Base-by-base conservation (phyloP, 129 eudicot species). In the Flaveria ramosissima region DNA sequence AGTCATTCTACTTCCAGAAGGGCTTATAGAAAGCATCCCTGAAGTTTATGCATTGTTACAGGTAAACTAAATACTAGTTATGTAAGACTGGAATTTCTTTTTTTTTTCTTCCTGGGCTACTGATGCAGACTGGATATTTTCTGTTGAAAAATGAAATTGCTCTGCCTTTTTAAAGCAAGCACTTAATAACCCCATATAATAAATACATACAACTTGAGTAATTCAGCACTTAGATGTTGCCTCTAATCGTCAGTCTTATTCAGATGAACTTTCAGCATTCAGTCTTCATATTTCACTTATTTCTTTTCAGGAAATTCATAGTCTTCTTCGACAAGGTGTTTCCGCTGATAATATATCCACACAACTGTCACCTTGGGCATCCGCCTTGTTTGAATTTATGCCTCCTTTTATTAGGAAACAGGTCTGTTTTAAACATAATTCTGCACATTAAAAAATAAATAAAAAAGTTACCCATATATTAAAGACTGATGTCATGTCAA, bases 1-100 rank as follows among this genome's bases (percentile, higher is more conserved):
- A 71, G 99, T 94, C 71, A 86, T 94, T 77, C 88, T 94, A 52
- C 88, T 94, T 47, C 99, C 99, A 10, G 99, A 94, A 87, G 99
- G 99, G 77, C 99, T 94, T 70, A 91, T 94, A 6, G 99, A 94
- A 89, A 87, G 96, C 87, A 94, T 94, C 76, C 99, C 99, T 69
- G 99, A 94, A 88, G 91, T 94, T 66, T 86, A 91, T 86, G 96
- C 99, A 75, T 81, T 94, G 36, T 80, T 94, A 78, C 93, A 94
- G 96, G 99, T 94, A 85, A 56, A 2, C 62, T 56, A 20, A 56
- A 17, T 8, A 76, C 36, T 64, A 52, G 15, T 20, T 72, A 7
- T 48, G 13, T 9, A 59, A 48, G 32, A 75, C 27, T 67, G 45
- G n/a, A 42, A 77, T 24, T 78, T 36, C 11, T 48, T 17, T 47